phyloP scores from a whole-genome alignment of 2,329 filamentous ascomycete species.

The Sporothrix humicola region DNA sequence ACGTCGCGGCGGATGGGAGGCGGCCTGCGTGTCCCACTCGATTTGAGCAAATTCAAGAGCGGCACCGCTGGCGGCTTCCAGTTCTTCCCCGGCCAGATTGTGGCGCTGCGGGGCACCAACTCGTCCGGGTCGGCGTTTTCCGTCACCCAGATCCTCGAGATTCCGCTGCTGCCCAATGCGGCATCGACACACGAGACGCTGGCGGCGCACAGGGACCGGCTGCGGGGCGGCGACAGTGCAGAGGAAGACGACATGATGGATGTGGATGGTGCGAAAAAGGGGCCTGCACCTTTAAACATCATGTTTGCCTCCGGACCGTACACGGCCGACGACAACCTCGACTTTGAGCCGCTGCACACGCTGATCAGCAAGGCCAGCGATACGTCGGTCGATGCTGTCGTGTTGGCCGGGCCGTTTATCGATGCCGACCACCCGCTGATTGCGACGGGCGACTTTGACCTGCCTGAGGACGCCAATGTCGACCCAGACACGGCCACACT shows the following conservation, averaged over 20 bases:
- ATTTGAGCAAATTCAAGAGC: conserved; percentile 68
- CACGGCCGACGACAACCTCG: conserved; percentile 88
- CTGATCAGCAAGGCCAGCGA: conserved; percentile 79
- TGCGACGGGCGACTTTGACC: conserved; percentile 77
- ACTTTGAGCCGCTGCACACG: conserved; percentile 83
- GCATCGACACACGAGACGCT: conserved; percentile 71
- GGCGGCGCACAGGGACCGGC: conserved; percentile 69
- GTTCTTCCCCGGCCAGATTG: conserved; percentile 94
- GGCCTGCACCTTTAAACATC: conserved; percentile 72
- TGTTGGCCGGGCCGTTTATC: conserved; percentile 86
- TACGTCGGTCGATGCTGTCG: conserved; percentile 75
- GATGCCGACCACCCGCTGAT: conserved; percentile 90
- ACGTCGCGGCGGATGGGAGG: conserved; percentile 83
- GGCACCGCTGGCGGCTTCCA: conserved; percentile 59
- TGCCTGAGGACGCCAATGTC: conserved; percentile 62
- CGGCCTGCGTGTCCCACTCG: conserved; percentile 79
- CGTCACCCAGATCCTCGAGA: conserved; percentile 74
- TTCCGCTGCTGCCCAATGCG: conserved; percentile 76
- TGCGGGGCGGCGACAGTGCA: conserved; percentile 62
- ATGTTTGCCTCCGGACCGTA: conserved; percentile 86
- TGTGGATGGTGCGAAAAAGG: conserved; percentile 50
- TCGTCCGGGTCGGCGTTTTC: conserved; percentile 82
- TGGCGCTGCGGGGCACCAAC: conserved; percentile 85
- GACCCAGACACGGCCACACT: conserved; percentile 82
- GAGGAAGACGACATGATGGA: conserved; percentile 60